Base-by-base conservation (phyloP, 768 basidiomycete species). In the Russula virescens region DNA sequence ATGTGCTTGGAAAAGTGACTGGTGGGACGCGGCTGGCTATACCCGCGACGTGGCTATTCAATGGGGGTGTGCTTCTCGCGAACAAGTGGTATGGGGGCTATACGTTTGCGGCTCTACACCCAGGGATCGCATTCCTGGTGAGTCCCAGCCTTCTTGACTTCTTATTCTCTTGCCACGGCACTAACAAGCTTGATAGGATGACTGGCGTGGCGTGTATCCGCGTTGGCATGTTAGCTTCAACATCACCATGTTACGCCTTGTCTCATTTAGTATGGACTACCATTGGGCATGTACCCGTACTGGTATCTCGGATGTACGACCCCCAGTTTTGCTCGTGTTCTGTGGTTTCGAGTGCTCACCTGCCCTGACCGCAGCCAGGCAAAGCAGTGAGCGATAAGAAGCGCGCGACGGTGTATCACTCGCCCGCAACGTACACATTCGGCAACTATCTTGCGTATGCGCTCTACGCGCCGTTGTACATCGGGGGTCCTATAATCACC, bases 181-280 rank as follows among this genome's bases (percentile, higher is more conserved):
- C 42, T 49, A 14, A 55, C 13, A 34, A 53, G 58, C 21, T 43
- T n/a, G 11, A 34, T 49, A 92, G 88, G 89, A 91, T 69, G 63
- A 69, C 0, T 81, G 80, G 67, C 76, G 80, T 71, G 97, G 97
- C 7, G 75, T 91, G 19, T 88, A 95, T 64, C 90, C 94, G 13
- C 81, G 94, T 21, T 99, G 97, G 97, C 84, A 98, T 67, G 80
- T 98, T 68, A 83, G 78, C 68, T 98, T 96, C 79, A 98, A 98
- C 73, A 94, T 98, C 68, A 94, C 94, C 2, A 95, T 95, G 89
- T 80, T 98, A 46, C 84, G 96, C 35, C 80, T 98, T 16, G 80
- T 99, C 7, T 95, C 94, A 0, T 99, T 94, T 77, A 89, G 86
- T 64, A 85, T 96, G 84, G 97, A 99, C 71, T 88, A 88, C 70